Base-by-base conservation (phyloP, 2,329 filamentous ascomycete species). In the Penicillium sp. region DNA sequence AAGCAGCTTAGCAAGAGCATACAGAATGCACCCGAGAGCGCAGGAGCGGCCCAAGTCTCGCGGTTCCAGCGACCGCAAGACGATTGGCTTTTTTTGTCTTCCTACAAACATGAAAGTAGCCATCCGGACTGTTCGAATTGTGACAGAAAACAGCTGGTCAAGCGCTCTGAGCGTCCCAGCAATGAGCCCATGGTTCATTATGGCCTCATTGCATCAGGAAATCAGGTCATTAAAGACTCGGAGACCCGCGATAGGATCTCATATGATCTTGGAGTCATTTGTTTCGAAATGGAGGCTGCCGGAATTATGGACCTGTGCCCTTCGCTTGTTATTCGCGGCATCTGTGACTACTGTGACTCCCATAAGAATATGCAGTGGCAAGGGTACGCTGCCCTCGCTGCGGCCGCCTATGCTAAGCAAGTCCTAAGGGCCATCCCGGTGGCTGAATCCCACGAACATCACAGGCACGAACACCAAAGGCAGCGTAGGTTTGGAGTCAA, bases 311-410 rank as follows among this genome's bases (percentile, higher is more conserved):
- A 21, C 21, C 21, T 2, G 21, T 21, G 21, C 21, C 21, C 49
- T 54, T 38, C 45, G 49, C 29, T 59, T 53, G 58, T 67, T 1
- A 59, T 68, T 47, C 58, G 64, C 15, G 65, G 63, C 5, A 65
- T 64, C 3, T 66, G 59, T 51, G 65, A 68, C 26, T 68, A 68
- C 57, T 61, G 58, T 9, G 64, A 66, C 41, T 62, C 62, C 13
- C 46, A 58, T 23, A 58, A 58, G 31, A 41, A 58, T 11, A 51
- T 51, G 11, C 6, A 41, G 5, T 58, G 56, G 56, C 56, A 58
- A 7, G 13, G 7, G 2, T 58, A 58, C 19, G 46, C 56, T 2
- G 30, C 56, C 21, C 8, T 51, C 13, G 13, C 35, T 19, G 46
- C 56, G 3, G 46, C 56, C 9, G 46, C 56, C 5, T 58, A 44